A percentile compares a stretch with the other conserved stretches of the same genome.
phyloP scores from a whole-genome alignment of 139 green algal species.

The Tetraselmis striata region DNA sequence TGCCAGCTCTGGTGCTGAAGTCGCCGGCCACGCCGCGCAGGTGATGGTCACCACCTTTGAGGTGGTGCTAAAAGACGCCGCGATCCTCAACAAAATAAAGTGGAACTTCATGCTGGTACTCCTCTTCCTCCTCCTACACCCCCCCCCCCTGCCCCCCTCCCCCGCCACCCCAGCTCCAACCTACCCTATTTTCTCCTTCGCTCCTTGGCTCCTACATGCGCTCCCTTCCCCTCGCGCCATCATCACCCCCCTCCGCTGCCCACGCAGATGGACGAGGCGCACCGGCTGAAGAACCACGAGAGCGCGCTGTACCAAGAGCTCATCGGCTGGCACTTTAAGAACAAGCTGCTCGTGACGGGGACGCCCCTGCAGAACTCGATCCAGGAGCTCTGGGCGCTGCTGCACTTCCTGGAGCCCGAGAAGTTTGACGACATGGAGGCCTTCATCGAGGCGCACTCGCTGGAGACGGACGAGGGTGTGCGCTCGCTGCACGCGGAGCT shows the following conservation, averaged over 20 bases:
- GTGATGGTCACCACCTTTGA: constrained; percentile 83
- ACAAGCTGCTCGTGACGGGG: constrained; percentile 88
- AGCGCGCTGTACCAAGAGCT: constrained; percentile 77
- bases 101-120: neutral
- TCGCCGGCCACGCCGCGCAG: no score
- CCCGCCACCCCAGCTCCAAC: no score
- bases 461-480: constrained; percentile 50
- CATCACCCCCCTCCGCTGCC: no score
- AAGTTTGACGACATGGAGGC: constrained; percentile 64
- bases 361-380: constrained; percentile 77
- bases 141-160: no score
- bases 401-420: constrained; percentile 80
- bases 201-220: no score
- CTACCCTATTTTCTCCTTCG: no score
- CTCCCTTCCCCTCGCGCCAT: no score
- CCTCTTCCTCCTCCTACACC: no score
- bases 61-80: constrained; percentile 80
- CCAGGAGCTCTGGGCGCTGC: constrained; percentile 80
- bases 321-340: constrained; percentile 53
- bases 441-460: constrained; percentile 62
- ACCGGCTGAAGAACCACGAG: constrained; percentile 85
- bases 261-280: constrained; percentile 29
- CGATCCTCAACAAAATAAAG: constrained; percentile 27
- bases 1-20: no score
- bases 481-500: constrained; percentile 70